These are phyloP conservation scores for Volvox africanus DNA, from an alignment of 139 green algal species.

Conservation along the genomic window DNA sequence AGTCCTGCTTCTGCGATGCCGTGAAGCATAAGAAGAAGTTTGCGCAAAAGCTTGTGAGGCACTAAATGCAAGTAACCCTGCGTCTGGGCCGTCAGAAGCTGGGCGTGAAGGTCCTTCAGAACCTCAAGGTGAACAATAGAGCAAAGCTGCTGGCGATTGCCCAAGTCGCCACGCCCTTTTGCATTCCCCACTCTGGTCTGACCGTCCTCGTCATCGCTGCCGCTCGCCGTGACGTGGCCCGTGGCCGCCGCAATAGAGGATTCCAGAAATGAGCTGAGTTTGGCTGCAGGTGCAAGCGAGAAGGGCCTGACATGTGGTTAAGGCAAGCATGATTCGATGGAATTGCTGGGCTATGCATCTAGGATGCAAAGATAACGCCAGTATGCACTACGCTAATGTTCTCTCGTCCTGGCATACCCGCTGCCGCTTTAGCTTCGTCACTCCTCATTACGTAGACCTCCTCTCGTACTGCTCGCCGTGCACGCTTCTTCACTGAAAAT, in stretches of 20 bases:
- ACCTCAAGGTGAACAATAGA: not conserved
- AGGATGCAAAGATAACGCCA: too few species aligned
- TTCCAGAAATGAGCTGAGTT: not conserved
- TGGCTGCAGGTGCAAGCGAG: not conserved
- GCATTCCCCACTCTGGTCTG: not conserved
- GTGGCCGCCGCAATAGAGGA: not conserved
- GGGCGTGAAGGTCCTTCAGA: not conserved
- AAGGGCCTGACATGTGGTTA: too few species aligned
- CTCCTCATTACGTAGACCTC: constrained; percentile 10
- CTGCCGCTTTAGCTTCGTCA: not conserved
- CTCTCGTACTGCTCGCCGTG: not conserved
- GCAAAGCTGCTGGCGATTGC: not conserved
- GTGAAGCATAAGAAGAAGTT: not conserved
- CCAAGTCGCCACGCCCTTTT: not conserved
- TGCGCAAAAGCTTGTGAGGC: not conserved
- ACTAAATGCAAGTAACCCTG: constrained; percentile 10
- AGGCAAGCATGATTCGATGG: too few species aligned
- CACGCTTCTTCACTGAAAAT: not conserved
- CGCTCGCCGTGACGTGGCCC: not conserved
- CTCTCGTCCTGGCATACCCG: constrained; percentile 1
- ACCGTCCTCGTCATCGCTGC: not conserved
- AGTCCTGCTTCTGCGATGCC: not conserved
- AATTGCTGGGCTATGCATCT: too few species aligned
- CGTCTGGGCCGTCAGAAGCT: not conserved
- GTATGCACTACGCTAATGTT: too few species aligned